Percentiles rank a stretch among this genome's conserved stretches.
These are phyloP conservation scores for Annona cherimola DNA, from an alignment of 164 flowering plant species.

Conservation along the genomic window DNA sequence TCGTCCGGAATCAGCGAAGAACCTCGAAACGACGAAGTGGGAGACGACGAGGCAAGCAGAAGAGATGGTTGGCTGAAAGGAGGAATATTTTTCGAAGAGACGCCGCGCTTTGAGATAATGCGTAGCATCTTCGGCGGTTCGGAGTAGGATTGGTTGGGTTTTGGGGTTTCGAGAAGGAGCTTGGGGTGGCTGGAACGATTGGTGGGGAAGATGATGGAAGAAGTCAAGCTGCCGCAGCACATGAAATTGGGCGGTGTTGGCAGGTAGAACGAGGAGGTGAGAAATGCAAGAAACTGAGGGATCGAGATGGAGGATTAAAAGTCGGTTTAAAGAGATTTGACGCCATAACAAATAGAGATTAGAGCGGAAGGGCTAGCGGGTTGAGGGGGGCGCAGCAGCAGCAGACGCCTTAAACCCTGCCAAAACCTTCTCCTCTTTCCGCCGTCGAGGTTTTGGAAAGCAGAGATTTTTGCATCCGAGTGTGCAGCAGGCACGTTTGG, in stretches of 20 bases:
- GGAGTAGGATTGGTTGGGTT: not conserved
- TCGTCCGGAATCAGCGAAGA: constrained; percentile 9
- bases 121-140: constrained; percentile 41
- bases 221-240: not conserved
- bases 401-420: constrained; percentile 8
- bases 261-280: not conserved
- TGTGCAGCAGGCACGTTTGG: not conserved
- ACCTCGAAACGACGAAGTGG: constrained; percentile 7
- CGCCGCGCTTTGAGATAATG: constrained; percentile 26
- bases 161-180: not conserved
- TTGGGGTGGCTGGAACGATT: not conserved
- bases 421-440: not conserved
- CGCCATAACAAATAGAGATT: not conserved
- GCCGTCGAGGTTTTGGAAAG: not conserved
- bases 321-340: not conserved
- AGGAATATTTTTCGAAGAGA: constrained; percentile 21
- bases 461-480: not conserved
- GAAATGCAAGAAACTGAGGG: not conserved
- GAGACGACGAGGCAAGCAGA: constrained; percentile 4
- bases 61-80: constrained; percentile 2
- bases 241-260: constrained; percentile 1
- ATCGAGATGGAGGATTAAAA: not conserved
- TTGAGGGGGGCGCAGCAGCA: not conserved
- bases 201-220: constrained; percentile 4
- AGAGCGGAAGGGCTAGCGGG: no score